These are phyloP conservation scores for Hortiboletus flavorubellus DNA, from an alignment of 768 basidiomycete genomes.

Conservation along the genomic window DNA sequence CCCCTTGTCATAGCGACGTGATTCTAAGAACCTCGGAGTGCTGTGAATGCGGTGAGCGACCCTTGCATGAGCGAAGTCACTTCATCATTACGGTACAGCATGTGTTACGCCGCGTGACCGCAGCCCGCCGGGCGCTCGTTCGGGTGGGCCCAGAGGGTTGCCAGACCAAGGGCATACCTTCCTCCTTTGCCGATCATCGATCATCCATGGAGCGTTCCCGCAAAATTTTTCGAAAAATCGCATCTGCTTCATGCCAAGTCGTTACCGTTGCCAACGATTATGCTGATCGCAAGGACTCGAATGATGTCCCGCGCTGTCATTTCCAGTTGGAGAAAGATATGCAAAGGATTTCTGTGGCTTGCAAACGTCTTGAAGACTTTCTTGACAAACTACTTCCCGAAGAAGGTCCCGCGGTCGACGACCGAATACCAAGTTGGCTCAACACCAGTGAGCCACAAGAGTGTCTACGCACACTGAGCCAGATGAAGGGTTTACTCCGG, in stretches of 20 bases:
- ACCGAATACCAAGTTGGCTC: conserved; percentile 3
- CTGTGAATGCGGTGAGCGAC: too few relatives aligned
- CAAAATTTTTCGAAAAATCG: neutral
- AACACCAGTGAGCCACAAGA: neutral
- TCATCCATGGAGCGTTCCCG: conserved; percentile 10
- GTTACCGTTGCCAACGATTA: neutral
- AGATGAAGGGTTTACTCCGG: neutral
- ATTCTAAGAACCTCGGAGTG: too few relatives aligned
- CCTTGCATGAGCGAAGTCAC: too few relatives aligned
- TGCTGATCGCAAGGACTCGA: neutral
- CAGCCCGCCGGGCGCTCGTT: too few relatives aligned
- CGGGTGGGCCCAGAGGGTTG: too few relatives aligned
- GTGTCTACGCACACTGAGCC: neutral
- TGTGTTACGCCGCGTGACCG: too few relatives aligned
- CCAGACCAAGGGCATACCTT: too few relatives aligned
- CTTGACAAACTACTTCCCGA: neutral
- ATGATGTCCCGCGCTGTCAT: neutral
- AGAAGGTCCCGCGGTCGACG: neutral
- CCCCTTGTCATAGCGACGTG: too few relatives aligned
- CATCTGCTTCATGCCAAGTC: neutral
- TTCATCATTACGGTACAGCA: too few relatives aligned
- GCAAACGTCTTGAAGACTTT: neutral
- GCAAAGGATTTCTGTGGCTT: conserved; percentile 5
- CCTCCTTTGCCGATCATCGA: neutral
- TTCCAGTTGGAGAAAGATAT: conserved; percentile 6